Base-by-base conservation (phyloP, 177 flowering plant genomes). In the Vitis hybrid region DNA sequence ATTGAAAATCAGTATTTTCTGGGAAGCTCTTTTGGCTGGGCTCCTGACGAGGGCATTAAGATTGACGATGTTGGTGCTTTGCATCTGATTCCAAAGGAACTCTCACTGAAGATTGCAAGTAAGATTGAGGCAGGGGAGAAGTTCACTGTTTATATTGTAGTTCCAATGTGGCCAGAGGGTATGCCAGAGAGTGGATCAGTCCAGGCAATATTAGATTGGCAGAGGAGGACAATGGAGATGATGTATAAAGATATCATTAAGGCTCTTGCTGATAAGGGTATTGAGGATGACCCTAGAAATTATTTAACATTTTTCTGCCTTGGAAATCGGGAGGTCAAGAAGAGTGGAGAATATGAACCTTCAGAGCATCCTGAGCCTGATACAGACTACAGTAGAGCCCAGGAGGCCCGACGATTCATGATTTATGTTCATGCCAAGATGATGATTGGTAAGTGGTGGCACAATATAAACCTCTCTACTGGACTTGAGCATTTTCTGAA, bases 141-240 rank as follows among this genome's bases (percentile, higher is more conserved):
- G 79, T 88, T 88, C 70, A 82, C 87, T 35, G 92, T 88, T 11
- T 89, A 89, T 68, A 67, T 87, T 63, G 91, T 89, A 27, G 81
- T 89, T 40, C 93, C 93, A 11, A 89, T 89, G 93, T 89, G 93
- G 93, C 93, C 93, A 1, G 93, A 89, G 75, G 91, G 91, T 4
- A 60, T 87, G 2, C 91, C 93, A 3, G 91, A 87, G 77, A 80
- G 84, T 79, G 87, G 71, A 6, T 89, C 93, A 1, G 93, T 89
- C 72, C 93, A 87, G 76, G 93, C 93, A 3, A 89, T 89, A 70
- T 76, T 89, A 64, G 91, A 89, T 62, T 89, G 90, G 92, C 92
- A 88, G 80, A 79, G 73, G 80, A 85, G 90, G 73, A 88, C 92
- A 1, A 68, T 88, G 89, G 85, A 83, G 63, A 89, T 89, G 91